These are phyloP conservation scores for Parasarocladium wereldwijsianum DNA, from an alignment of 2,329 filamentous ascomycete genomes.

Conservation along the genomic window DNA sequence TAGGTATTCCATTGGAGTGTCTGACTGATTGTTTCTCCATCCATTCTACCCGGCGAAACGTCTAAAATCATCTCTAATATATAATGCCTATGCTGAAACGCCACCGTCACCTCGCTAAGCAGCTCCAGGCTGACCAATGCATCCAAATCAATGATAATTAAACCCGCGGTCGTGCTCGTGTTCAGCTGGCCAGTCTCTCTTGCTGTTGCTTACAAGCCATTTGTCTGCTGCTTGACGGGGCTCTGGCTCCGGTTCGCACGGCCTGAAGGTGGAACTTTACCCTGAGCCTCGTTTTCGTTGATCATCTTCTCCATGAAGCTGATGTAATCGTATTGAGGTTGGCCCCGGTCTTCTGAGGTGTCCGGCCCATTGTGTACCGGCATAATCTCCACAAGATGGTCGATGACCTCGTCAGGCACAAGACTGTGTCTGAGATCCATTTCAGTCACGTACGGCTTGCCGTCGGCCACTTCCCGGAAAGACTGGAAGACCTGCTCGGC, in stretches of 20 bases:
- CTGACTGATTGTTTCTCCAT: too few species aligned
- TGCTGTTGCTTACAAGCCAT: too few species aligned
- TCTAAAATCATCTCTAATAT: too few species aligned
- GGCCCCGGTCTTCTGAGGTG: slow-evolving; percentile 66
- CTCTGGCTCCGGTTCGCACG: slow-evolving; percentile 17
- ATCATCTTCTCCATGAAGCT: slow-evolving; percentile 90
- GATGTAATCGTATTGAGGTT: slow-evolving; percentile 91
- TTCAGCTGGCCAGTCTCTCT: too few species aligned
- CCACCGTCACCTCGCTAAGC: too few species aligned
- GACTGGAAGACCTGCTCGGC: slow-evolving; percentile 97
- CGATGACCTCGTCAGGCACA: slow-evolving; percentile 93
- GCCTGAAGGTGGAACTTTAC: slow-evolving; percentile 18
- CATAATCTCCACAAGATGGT: slow-evolving; percentile 79
- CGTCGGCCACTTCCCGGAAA: slow-evolving; percentile 93
- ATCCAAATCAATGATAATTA: too few species aligned
- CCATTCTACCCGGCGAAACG: too few species aligned
- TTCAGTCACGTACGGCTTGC: slow-evolving; percentile 97
- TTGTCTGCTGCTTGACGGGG: slow-evolving; percentile 18
- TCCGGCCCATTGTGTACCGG: slow-evolving; percentile 74
- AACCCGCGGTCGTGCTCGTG: too few species aligned
- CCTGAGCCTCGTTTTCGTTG: slow-evolving; percentile 22
- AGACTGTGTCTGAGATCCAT: slow-evolving; percentile 90
- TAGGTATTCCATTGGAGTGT: too few species aligned
- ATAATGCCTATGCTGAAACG: too few species aligned
- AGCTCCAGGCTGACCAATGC: too few species aligned